phyloP scores from a whole-genome alignment of 1,284 basidiomycete species.

The Tremellales sp. region DNA sequence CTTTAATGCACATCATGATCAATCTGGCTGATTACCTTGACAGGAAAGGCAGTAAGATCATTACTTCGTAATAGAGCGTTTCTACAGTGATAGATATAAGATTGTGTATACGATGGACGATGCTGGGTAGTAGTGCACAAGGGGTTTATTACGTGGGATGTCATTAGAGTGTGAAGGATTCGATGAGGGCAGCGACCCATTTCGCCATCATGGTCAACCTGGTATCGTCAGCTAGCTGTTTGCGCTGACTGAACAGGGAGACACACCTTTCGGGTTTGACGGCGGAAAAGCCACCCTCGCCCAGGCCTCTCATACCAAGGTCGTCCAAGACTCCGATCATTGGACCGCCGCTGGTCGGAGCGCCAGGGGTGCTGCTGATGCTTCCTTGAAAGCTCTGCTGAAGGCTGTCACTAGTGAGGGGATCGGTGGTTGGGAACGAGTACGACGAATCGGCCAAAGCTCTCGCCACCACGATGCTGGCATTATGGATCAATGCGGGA shows the following conservation, averaged over 20 bases:
- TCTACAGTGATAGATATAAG: no score
- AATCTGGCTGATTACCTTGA: no score
- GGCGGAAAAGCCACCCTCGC: constrained; percentile 34
- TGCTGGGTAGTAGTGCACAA: no score
- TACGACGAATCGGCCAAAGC: constrained; percentile 37
- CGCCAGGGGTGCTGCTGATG: constrained; percentile 6
- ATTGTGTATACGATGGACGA: no score
- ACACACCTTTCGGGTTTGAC: constrained; percentile 36
- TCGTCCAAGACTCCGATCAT: constrained; percentile 34
- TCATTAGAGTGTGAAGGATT: constrained; percentile 31
- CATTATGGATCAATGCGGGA: constrained; percentile 63
- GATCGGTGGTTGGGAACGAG: constrained; percentile 22
- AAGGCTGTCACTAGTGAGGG: constrained; percentile 12
- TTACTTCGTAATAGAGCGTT: no score
- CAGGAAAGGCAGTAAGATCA: no score
- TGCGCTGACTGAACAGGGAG: background rate
- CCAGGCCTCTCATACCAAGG: constrained; percentile 41
- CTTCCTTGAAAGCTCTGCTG: constrained; percentile 19
- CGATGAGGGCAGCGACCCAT: constrained; percentile 40
- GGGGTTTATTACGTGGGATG: no score
- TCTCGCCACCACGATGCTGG: constrained; percentile 64
- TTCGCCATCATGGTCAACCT: constrained; percentile 32
- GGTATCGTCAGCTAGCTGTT: background rate
- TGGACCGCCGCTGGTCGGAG: constrained; percentile 5
- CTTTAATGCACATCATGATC: no score